Base-by-base conservation (phyloP, 2,329 filamentous ascomycete genomes). In the Alternaria sp. region DNA sequence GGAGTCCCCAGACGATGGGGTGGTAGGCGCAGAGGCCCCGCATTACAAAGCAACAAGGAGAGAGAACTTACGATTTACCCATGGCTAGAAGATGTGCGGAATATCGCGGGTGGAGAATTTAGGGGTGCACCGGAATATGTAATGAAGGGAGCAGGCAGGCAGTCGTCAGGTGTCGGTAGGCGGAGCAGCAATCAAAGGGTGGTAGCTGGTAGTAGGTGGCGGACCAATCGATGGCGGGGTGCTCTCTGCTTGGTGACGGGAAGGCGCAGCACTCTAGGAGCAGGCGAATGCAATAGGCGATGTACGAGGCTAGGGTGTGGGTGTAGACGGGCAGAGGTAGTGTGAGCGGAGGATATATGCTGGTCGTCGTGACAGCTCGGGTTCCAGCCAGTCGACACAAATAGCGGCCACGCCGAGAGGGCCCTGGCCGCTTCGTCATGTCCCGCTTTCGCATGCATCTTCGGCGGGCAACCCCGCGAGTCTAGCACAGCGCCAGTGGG, bases 1-100 rank as follows among this genome's bases (percentile, higher is more conserved):
- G 58, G 65, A 25, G 66, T 61, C 20, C 56, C 64, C 65, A 60
- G 53, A 32, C 54, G 65, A 57, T 58, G 59, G 58, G 54, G 55
- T 48, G 49, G 66, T 53, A 60, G 53, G 56, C 59, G 59, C 52
- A 48, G 56, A 41, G 38, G 62, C 60, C 49, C 60, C 61, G 55
- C 62, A 55, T 49, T 49, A 54, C 67, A 66, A 57, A 63, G 60
- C 64, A 41, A 16, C 48, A 56, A 54, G 53, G 57, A 69, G 43
- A 62, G 53, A 48, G 57, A 52, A 78, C 78, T 80, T 76, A 80
- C 78, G 76, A 79, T 79, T 80, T 80, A 68, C 78, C 78, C 78
- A 80, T 80, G 69, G 63, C 67, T 68, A 57, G 16, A 44, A 46
- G 34, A 53, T 50, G 48, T 56, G 27, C 43, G 51, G 40, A 48